These are phyloP conservation scores for Fusarium sp. DNA, from an alignment of 2,329 filamentous ascomycete species.

Conservation along the genomic window DNA sequence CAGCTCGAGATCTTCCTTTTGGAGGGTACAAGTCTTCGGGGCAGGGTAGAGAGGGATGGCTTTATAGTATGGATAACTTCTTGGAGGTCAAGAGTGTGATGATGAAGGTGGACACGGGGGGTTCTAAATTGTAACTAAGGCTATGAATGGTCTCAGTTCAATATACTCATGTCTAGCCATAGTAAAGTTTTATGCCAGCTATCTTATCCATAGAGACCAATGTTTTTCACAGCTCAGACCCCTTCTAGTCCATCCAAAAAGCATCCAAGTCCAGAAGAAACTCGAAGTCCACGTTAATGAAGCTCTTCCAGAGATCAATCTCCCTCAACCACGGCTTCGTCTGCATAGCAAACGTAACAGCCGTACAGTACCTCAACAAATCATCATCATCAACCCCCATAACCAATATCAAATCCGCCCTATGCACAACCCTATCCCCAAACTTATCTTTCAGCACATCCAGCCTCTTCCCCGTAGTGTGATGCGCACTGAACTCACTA, in stretches of 20 bases:
- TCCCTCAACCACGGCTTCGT: slow-evolving; percentile 46
- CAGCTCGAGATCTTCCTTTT: slow-evolving; percentile 22
- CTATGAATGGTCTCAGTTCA: fast-evolving
- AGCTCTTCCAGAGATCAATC: slow-evolving; percentile 46
- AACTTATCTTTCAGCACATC: slow-evolving; percentile 27
- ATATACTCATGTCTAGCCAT: too few species aligned
- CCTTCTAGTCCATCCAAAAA: slow-evolving; percentile 34
- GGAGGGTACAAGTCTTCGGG: slow-evolving; percentile 33
- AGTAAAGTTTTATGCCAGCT: too few species aligned
- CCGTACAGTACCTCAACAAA: slow-evolving; percentile 38
- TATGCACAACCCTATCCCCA: slow-evolving; percentile 27
- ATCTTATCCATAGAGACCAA: too few species aligned
- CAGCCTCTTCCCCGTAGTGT: slow-evolving; percentile 11
- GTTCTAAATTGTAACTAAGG: slow-evolving; percentile 4
- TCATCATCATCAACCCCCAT: slow-evolving; percentile 40
- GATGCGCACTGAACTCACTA: slow-evolving; percentile 42
- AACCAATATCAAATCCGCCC: slow-evolving; percentile 43
- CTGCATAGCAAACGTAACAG: slow-evolving; percentile 43
- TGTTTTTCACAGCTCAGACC: fast-evolving
- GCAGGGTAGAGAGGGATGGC: slow-evolving; percentile 19
- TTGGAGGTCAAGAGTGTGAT: slow-evolving; percentile 37
- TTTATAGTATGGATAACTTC: slow-evolving; percentile 35
- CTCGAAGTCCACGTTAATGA: slow-evolving; percentile 41
- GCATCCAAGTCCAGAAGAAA: slow-evolving; percentile 35
- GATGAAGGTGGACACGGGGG: slow-evolving; percentile 25